Percentiles rank a stretch among this genome's conserved stretches.
phyloP scores from a whole-genome alignment of 2,329 filamentous ascomycete species.

The Ramichloridium luteum region DNA sequence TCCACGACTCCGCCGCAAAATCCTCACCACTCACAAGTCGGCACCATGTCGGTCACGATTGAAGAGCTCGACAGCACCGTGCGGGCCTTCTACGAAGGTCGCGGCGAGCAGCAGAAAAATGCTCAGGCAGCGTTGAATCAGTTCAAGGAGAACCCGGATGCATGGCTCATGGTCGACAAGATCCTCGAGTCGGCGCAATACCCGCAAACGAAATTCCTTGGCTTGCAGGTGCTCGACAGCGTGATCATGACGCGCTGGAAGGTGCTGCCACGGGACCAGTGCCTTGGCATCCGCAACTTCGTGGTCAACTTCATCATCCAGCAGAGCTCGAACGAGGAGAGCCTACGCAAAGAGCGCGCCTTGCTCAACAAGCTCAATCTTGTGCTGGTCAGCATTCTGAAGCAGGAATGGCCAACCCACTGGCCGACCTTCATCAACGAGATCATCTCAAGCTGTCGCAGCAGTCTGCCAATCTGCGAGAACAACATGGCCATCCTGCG shows the following conservation, averaged over 20 bases:
- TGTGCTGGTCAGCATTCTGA: slow-evolving; percentile 90
- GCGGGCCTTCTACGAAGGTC: slow-evolving; percentile 93
- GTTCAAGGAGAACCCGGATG: slow-evolving; percentile 99
- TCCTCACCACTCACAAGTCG: slow-evolving; percentile 3
- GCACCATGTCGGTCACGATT: slow-evolving; percentile 57
- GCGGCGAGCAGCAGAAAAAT: slow-evolving; percentile 92
- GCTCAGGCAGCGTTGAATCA: slow-evolving; percentile 84
- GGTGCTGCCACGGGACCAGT: slow-evolving; percentile 89
- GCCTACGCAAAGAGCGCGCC: slow-evolving; percentile 69
- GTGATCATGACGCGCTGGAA: slow-evolving; percentile 99
- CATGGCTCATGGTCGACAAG: slow-evolving; percentile 94
- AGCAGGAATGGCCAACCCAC: slow-evolving; percentile 99
- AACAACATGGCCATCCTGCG: slow-evolving; percentile 99
- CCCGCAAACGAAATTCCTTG: slow-evolving; percentile 93
- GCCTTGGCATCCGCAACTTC: slow-evolving; percentile 96
- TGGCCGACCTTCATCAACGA: slow-evolving; percentile 99
- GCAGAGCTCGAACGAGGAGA: slow-evolving; percentile 80
- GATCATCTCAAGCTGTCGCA: slow-evolving; percentile 92
- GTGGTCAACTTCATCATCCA: slow-evolving; percentile 98
- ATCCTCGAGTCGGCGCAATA: slow-evolving; percentile 89
- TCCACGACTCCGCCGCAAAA: background rate
- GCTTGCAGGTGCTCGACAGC: slow-evolving; percentile 91
- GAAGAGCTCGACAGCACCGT: slow-evolving; percentile 93
- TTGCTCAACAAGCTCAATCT: slow-evolving; percentile 97
- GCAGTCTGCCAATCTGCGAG: slow-evolving; percentile 92